Percentiles rank a stretch among this genome's conserved stretches.
Evolutionary conservation across 169 alveolate species (phyloP).

Genomic region (Eimeria acervulina): DNA sequence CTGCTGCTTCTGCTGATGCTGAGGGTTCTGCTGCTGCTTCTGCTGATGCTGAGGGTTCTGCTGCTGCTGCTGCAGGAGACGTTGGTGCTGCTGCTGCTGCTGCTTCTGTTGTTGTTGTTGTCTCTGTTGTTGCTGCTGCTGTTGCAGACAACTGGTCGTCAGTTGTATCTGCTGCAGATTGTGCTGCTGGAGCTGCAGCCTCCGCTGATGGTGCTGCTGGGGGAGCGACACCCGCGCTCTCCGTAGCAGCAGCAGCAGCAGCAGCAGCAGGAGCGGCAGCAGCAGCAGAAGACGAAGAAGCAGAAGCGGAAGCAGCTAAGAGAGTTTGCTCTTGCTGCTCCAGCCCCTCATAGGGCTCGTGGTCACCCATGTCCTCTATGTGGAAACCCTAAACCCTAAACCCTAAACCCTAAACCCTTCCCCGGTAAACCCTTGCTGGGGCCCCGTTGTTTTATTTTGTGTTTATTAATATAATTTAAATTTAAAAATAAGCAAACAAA

Average conservation of each 20-base stretch:
- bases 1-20: background rate
- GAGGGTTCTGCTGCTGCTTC: conserved; percentile 11
- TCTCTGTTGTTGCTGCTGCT: background rate
- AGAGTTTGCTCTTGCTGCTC: background rate
- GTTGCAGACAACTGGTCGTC: background rate
- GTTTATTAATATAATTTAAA: too few relatives aligned
- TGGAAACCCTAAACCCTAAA: background rate
- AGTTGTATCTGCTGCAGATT: background rate
- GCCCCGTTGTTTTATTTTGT: too few relatives aligned
- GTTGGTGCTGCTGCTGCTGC: background rate
- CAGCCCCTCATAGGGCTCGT: background rate
- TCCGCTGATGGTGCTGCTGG: background rate
- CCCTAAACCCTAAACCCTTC: background rate
- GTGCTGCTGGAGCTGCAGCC: background rate
- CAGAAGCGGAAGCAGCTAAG: too few relatives aligned
- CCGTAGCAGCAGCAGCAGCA: background rate
- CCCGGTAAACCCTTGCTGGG: background rate
- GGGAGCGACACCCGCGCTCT: background rate
- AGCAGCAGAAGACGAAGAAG: too few relatives aligned
- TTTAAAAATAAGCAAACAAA: too few relatives aligned
- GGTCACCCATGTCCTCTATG: background rate
- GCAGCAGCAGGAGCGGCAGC: background rate
- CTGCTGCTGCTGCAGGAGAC: too few relatives aligned
- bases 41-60: background rate
- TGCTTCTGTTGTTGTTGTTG: background rate